These are phyloP conservation scores for Ulmus americana DNA, from an alignment of 331 rosid species.

Conservation along the genomic window DNA sequence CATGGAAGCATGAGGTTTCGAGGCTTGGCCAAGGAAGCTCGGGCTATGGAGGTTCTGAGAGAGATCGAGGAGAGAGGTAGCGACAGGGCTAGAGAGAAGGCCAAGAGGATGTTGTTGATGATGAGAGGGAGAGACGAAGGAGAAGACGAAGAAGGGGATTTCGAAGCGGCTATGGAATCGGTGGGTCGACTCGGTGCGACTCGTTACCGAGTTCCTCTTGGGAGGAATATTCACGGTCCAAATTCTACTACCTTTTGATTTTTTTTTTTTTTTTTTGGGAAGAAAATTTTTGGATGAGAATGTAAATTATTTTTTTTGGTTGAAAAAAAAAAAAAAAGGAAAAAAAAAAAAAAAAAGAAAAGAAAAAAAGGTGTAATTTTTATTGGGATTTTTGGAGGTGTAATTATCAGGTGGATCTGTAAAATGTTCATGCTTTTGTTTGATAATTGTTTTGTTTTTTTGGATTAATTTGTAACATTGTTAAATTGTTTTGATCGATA, in stretches of 20 bases:
- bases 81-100: slow-evolving; percentile 71
- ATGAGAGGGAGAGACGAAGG: slow-evolving; percentile 45
- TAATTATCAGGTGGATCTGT: neutral
- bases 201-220: slow-evolving; percentile 33
- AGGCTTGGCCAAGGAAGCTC: slow-evolving; percentile 71
- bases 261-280: neutral
- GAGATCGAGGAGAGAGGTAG: slow-evolving; percentile 61
- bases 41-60: slow-evolving; percentile 59
- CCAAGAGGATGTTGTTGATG: slow-evolving; percentile 57
- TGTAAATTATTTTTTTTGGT: slow-evolving; percentile 22
- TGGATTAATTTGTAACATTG: neutral
- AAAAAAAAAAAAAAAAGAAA: neutral
- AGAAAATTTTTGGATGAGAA: neutral
- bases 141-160: slow-evolving; percentile 19
- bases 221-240: slow-evolving; percentile 29
- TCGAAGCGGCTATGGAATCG: slow-evolving; percentile 29
- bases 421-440: neutral
- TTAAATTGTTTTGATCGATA: neutral
- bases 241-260: slow-evolving; percentile 54
- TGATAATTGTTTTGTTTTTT: neutral
- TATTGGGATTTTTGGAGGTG: neutral
- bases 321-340: neutral
- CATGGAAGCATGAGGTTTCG: slow-evolving; percentile 68
- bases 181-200: slow-evolving; percentile 26
- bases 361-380: no score